Base-by-base conservation (phyloP, 75 land plant species). In the Sequoia sempervirens region DNA sequence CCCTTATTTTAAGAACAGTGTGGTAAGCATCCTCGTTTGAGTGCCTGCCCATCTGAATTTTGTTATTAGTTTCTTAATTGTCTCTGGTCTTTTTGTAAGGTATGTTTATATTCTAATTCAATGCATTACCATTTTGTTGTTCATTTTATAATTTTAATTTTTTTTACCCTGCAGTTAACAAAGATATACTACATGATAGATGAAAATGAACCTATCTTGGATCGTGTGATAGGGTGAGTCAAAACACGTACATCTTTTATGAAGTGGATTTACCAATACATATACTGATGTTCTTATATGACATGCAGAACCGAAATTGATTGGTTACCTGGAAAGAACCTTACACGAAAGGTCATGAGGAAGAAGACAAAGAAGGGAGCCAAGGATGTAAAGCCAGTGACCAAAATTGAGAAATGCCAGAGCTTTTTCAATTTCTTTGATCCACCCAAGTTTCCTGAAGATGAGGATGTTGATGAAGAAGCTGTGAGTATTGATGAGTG, bases 371-470 rank as follows among this genome's bases (percentile, higher is more conserved):
- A 90, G 86, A 90, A 90, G 74, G 91, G 91, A 81, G 83, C 88
- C 17, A 90, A 89, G 91, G 86, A 89, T 80, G 18, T 86, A 43
- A 90, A 90, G 80, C 86, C 91, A 53, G 88, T 84, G 0, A 90
- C 91, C 37, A 90, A 83, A 74, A 82, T 87, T n/a, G 91, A 89
- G 82, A 81, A 86, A 38, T 89, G 90, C 82, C 86, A 86, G 17
- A 90, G 91, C 83, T 90, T 90, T 78, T 90, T 90, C 81, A 89
- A 90, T 79, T 90, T 90, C 80, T 90, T 90, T 58, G 69, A 40
- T 50, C 91, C 91, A 17, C 91, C 91, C 45, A 85, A 89, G 84
- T 86, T 90, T 32, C 91, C 91, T 80, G 91, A 89, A 8, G 91
- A 90, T 66, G 91, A 88, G 40, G 91, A 85, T 6, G 68, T 89